phyloP scores from a whole-genome alignment of 2,329 filamentous ascomycete genomes.

The Nannizziopsis barbatae region DNA sequence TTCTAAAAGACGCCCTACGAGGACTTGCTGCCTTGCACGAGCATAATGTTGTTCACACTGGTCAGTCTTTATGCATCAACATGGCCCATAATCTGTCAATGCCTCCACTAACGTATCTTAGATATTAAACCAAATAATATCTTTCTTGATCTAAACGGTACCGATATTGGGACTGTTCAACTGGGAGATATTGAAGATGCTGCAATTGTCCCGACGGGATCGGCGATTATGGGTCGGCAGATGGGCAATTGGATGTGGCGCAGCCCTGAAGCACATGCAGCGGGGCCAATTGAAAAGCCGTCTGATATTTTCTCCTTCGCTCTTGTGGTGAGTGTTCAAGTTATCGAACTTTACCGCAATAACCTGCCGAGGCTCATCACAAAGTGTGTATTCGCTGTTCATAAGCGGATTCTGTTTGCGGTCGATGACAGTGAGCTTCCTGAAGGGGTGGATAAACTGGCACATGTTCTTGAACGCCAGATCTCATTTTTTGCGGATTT shows the following conservation, averaged over 20 bases:
- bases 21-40: conserved; percentile 30
- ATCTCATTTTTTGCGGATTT: conserved; percentile 40
- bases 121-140: conserved; percentile 30
- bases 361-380: neutral
- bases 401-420: conserved; percentile 32
- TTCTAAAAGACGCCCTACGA: conserved; percentile 33
- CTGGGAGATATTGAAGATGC: conserved; percentile 20
- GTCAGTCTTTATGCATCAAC: conserved; percentile 7
- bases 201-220: conserved; percentile 4
- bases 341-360: neutral
- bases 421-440: conserved; percentile 26
- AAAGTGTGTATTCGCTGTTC: conserved; percentile 37
- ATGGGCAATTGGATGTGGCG: conserved; percentile 24
- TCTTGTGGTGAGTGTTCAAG: conserved; percentile 10
- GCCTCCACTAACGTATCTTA: conserved; percentile 4
- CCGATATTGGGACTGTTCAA: conserved; percentile 17
- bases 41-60: conserved; percentile 27
- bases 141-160: conserved; percentile 21
- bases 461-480: conserved; percentile 35
- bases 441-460: conserved; percentile 27
- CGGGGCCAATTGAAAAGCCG: conserved; percentile 16
- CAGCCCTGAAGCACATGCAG: conserved; percentile 23
- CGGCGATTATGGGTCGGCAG: conserved; percentile 12
- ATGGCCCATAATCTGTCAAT: neutral
- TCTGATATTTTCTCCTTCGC: conserved; percentile 19